Conservation (phyloP, 1,284 basidiomycete genomes). For the Trametes polyzona region DNA sequence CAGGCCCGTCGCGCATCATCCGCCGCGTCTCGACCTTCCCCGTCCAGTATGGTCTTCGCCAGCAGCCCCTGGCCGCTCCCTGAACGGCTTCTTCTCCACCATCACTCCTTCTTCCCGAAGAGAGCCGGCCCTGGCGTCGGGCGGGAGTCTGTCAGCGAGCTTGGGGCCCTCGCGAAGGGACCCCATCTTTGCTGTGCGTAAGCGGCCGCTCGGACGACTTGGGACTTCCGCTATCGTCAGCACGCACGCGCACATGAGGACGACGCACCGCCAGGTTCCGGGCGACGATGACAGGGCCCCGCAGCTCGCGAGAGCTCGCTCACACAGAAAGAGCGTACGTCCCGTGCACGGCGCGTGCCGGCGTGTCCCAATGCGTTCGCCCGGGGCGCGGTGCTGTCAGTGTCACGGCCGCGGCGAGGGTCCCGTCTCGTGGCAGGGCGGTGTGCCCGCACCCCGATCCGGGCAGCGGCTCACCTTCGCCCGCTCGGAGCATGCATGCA, state of each 20-base stretch:
- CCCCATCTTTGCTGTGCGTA: too few relatives aligned
- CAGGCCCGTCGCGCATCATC: not conserved
- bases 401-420: not conserved
- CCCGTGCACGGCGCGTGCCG: not conserved
- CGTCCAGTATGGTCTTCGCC: not conserved
- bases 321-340: too few relatives aligned
- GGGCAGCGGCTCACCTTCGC: constrained; percentile 9
- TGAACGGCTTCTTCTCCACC: too few relatives aligned
- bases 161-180: too few relatives aligned
- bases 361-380: not conserved
- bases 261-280: constrained; percentile 13
- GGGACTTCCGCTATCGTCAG: constrained; percentile 12
- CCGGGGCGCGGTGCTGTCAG: not conserved
- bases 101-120: too few relatives aligned
- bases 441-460: not conserved
- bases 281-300: constrained; percentile 1
- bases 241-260: constrained; percentile 7
- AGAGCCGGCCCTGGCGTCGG: too few relatives aligned
- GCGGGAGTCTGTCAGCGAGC: too few relatives aligned
- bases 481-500: constrained; percentile 3
- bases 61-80: too few relatives aligned
- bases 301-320: not conserved
- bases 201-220: too few relatives aligned
- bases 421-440: not conserved
- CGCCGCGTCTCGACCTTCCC: not conserved